Base-by-base conservation (phyloP, 2,329 filamentous ascomycete genomes). In the Penicillium sp. region DNA sequence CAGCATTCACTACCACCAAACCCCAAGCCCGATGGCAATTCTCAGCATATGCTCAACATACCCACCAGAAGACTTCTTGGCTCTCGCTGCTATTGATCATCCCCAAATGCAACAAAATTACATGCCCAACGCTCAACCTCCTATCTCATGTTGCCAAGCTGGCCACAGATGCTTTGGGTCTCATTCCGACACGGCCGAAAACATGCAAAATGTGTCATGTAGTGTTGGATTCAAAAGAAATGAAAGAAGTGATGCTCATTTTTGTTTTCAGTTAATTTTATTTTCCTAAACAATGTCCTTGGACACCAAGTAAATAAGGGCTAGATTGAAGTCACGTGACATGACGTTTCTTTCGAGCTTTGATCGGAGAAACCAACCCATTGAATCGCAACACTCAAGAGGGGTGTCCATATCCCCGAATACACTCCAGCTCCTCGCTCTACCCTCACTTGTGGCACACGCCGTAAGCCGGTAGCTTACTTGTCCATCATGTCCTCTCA, bases 401-500 rank as follows among this genome's bases (percentile, higher is more conserved):
- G 43, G 51, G 41, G 36, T 36, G 39, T 29, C n/a, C 27, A 5
- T 27, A 39, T 44, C 36, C 43, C 49, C 43, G 6, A 29, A 41
- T 34, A 41, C 16, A 44, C 34, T 27, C 8, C n/a, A 43, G 43
- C n/a, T 21, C 27, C 21, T 48, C 31, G 25, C 44, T 39, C 43
- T 25, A 15, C 8, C 23, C 25, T 45, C 3, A 3, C 31, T 19
- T 33, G 40, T 39, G 19, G 46, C 21, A 27, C 40, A 13, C 51
- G 40, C 51, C 25, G 53, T 52, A 48, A 44, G 5, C 46, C 23
- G 46, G 53, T 29, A 44, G 43, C 41, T 52, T 27, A 40, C 19
- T 5, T 38, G 25, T n/a, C 27, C 65, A 61, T 43, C 48, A 97
- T 97, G 93, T 93, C 91, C 56, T 82, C 90, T 44, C 87, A 92